These are phyloP conservation scores for Globisporangium camurandrum DNA, from an alignment of 352 stramenopile species.

Conservation along the genomic window DNA sequence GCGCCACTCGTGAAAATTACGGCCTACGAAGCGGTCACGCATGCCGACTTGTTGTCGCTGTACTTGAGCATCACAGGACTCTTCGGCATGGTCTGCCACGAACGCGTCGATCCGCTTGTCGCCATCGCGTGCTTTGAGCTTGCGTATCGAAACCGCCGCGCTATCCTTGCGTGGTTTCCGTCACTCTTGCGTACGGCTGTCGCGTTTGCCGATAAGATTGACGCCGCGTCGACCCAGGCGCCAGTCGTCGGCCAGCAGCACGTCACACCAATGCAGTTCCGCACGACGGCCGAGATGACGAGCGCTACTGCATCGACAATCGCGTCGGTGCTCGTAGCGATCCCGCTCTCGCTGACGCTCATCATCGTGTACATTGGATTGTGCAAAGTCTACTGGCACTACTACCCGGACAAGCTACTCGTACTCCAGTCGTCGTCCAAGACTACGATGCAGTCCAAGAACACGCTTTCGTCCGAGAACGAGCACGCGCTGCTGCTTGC, in stretches of 20 bases:
- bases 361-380: conserved; percentile 2
- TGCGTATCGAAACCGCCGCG: conserved; percentile 16
- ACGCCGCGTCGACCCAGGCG: neutral
- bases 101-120: conserved; percentile 12
- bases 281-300: conserved; percentile 1
- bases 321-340: neutral
- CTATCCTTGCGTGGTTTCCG: conserved; percentile 6
- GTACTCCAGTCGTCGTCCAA: neutral
- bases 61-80: conserved; percentile 6
- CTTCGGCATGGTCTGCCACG: conserved; percentile 2
- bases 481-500: conserved; percentile 2
- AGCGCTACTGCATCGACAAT: neutral
- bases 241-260: neutral
- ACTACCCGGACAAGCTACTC: conserved; percentile 5
- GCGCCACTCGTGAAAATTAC: too few species aligned
- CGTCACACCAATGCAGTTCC: conserved; percentile 6
- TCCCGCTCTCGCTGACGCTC: conserved; percentile 1
- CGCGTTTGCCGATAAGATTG: neutral
- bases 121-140: conserved; percentile 25
- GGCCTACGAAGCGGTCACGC: conserved; percentile 9
- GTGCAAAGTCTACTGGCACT: conserved; percentile 18
- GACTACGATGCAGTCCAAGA: too few species aligned
- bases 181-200: neutral
- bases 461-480: neutral
- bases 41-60: conserved; percentile 15